These are phyloP conservation scores for Setaria italica DNA, from an alignment of 202 grass and related monocot genomes.

Conservation along the genomic window DNA sequence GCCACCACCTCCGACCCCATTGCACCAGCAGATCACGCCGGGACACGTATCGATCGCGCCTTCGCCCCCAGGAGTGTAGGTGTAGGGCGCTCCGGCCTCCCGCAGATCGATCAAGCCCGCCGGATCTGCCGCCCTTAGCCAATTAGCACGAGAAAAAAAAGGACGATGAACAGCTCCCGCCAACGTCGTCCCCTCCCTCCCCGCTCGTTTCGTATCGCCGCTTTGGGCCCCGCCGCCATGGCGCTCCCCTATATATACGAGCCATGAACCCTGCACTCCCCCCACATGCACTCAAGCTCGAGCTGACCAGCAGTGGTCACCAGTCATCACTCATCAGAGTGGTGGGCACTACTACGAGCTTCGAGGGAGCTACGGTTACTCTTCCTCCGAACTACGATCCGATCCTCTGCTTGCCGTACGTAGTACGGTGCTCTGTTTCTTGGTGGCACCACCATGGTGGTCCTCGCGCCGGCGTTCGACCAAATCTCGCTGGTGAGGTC, in stretches of 20 bases:
- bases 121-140: too few species aligned
- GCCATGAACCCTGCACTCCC: slow-evolving; percentile 32
- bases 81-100: too few species aligned
- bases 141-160: not conserved
- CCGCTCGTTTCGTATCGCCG: slow-evolving; percentile 46
- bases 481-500: slow-evolving; percentile 64
- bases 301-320: not conserved
- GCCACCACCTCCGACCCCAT: not conserved
- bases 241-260: slow-evolving; percentile 39
- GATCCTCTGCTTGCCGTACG: not conserved
- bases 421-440: not conserved
- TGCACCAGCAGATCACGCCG: slow-evolving; percentile 41
- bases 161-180: slow-evolving; percentile 9
- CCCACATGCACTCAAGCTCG: slow-evolving; percentile 36
- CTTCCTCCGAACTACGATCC: too few species aligned
- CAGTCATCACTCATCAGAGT: not conserved
- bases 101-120: too few species aligned
- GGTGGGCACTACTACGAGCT: not conserved
- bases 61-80: too few species aligned
- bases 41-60: slow-evolving; percentile 35
- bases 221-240: not conserved
- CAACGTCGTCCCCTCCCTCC: slow-evolving; percentile 38
- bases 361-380: not conserved
- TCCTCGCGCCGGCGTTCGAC: slow-evolving; percentile 63
- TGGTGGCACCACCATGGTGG: slow-evolving; percentile 58